phyloP scores from a whole-genome alignment of 306 rosid species.

The Dryas alaskensis region DNA sequence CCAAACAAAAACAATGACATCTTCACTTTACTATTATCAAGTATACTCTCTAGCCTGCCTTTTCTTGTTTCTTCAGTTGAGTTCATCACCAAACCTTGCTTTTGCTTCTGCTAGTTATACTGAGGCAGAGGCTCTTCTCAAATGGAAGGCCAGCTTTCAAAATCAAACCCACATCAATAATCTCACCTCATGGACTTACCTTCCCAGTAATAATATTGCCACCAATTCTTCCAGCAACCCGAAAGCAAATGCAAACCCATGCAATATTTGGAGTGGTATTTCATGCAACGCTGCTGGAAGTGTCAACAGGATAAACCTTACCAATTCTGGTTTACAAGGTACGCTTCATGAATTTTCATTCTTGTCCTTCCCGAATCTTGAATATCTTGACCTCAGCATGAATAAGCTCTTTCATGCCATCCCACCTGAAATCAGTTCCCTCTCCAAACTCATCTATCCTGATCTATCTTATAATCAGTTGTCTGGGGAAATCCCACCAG shows the following conservation, averaged over 20 bases:
- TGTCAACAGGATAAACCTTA: constrained; percentile 22
- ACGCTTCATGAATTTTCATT: constrained; percentile 26
- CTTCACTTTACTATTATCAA: not conserved
- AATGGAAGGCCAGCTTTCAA: constrained; percentile 36
- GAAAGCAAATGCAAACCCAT: constrained; percentile 4
- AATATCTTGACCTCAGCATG: constrained; percentile 25
- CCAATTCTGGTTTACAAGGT: constrained; percentile 17
- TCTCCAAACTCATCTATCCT: constrained; percentile 26
- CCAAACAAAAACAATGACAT: constrained; percentile 5
- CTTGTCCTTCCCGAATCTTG: constrained; percentile 22
- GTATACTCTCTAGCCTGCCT: constrained; percentile 4
- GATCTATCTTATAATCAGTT: constrained; percentile 29
- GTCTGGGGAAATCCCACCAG: constrained; percentile 20
- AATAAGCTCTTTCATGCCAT: constrained; percentile 22
- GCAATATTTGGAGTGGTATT: constrained; percentile 28
- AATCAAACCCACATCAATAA: not conserved
- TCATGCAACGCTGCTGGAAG: constrained; percentile 18
- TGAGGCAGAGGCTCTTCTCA: constrained; percentile 35
- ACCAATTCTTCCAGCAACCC: no score
- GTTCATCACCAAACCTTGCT: not conserved
- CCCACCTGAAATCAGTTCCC: constrained; percentile 24
- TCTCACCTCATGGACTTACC: constrained; percentile 21
- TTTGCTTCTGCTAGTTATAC: constrained; percentile 9
- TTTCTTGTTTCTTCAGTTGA: constrained; percentile 1
- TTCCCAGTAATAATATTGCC: not conserved